Base-by-base conservation (phyloP, 148 eudicot genomes). In the Hydrangea macrophylla region DNA sequence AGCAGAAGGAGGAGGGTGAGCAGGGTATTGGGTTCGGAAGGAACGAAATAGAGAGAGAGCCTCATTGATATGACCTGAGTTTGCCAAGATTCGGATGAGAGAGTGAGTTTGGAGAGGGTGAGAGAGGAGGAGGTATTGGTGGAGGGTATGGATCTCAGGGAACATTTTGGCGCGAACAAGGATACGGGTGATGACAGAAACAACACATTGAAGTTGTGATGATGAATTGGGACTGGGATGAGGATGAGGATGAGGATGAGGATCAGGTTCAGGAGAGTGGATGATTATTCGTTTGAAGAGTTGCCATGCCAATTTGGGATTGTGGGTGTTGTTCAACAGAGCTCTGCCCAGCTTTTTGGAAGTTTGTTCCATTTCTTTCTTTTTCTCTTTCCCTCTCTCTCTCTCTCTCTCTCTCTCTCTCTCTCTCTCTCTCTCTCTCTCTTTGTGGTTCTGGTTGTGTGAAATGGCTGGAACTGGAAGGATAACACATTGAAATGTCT, bases 241-340 rank as follows among this genome's bases (percentile, higher is more conserved):
- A 68, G 13, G 70, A 5, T 6, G 69, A 33, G 22, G 81, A 78
- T 44, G 75, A 70, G 67, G 66, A 66, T n/a, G n/a, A n/a, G 20
- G 79, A 64, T 31, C 80, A 68, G 13, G 70, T 3, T 6, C 67
- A 33, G 22, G 81, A 78, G 75, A 70, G 67, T 63, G 64, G 70
- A 70, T 7, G 64, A 82, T 65, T 40, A 77, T 51, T 45, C 89
- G 86, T 31, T 85, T 86, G 86, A 88, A 88, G 80, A 93, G 75
- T n/a, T 83, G 92, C 95, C 95, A 93, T 82, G 95, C 95, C 20
- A 93, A 62, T 65, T 68, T 58, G 18, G 98, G 98, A 68, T 83
- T 86, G 63, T 75, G 64, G 40, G 87, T 58, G 84, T 93, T 88
- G 27, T 77, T 78, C 24, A 75, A 57, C 37, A 93, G 73, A 63